phyloP scores from a whole-genome alignment of 2,329 filamentous ascomycete genomes.

The Dichotomopilus funicola region DNA sequence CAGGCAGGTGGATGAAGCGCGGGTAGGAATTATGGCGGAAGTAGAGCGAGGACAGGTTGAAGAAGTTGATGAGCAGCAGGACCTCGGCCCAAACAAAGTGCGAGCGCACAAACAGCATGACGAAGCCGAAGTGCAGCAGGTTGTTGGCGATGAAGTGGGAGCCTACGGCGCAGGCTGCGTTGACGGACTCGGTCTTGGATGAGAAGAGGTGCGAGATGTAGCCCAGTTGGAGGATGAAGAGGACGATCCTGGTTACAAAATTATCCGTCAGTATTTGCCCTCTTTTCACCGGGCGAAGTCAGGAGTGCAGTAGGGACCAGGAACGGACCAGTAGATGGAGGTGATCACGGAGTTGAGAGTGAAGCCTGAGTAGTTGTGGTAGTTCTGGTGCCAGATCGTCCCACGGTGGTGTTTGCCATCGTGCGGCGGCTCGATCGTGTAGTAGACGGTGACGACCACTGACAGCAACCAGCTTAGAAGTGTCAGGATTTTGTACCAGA shows the following conservation, averaged over 20 bases:
- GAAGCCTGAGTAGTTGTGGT: constrained; percentile 62
- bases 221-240: constrained; percentile 68
- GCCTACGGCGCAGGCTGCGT: constrained; percentile 68
- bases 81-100: constrained; percentile 72
- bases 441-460: constrained; percentile 67
- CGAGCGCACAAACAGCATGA: constrained; percentile 73
- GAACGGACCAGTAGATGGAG: constrained; percentile 67
- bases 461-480: constrained; percentile 68
- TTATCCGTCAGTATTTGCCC: neutral
- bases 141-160: constrained; percentile 80
- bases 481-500: constrained; percentile 70
- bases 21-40: constrained; percentile 68
- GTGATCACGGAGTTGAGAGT: constrained; percentile 59
- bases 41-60: constrained; percentile 73
- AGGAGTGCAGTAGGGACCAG: neutral
- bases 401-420: constrained; percentile 54
- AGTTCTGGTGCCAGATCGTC: constrained; percentile 71
- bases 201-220: constrained; percentile 76
- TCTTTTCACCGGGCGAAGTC: neutral
- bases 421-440: constrained; percentile 57
- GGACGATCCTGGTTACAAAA: constrained; percentile 50
- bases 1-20: constrained; percentile 68
- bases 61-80: constrained; percentile 70
- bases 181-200: constrained; percentile 53
- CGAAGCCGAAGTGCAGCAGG: constrained; percentile 71